phyloP scores from a whole-genome alignment of 371 early-diverging fungal genomes.

The Lichtheimia ornata region DNA sequence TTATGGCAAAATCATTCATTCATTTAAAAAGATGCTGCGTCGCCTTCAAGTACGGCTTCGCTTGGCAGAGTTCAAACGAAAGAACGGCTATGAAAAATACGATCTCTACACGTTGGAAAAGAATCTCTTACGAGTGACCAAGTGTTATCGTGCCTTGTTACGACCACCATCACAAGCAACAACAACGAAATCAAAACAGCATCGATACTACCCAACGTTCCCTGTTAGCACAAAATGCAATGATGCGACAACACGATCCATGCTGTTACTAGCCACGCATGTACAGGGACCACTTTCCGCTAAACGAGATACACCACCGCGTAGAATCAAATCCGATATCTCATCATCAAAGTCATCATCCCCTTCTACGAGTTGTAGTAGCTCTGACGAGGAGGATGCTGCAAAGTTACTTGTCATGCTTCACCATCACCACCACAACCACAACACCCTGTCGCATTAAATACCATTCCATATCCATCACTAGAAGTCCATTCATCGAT shows the following conservation, averaged over 20 bases:
- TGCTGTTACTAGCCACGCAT: slow-evolving; percentile 8
- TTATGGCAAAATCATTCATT: background rate
- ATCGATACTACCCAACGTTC: slow-evolving; percentile 37
- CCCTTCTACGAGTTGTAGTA: slow-evolving; percentile 9
- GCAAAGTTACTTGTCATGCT: slow-evolving; percentile 47
- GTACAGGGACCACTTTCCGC: slow-evolving; percentile 29
- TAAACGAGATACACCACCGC: slow-evolving; percentile 34
- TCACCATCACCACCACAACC: slow-evolving; percentile 8
- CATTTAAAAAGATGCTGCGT: slow-evolving; percentile 20
- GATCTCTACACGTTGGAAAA: slow-evolving; percentile 30
- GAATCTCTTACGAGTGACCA: slow-evolving; percentile 13
- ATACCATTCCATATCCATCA: background rate
- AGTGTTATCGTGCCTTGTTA: background rate
- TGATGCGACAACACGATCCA: slow-evolving; percentile 6
- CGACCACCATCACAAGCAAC: slow-evolving; percentile 8
- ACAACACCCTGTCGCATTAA: background rate
- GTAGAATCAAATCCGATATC: slow-evolving; percentile 2
- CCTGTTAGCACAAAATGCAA: slow-evolving; percentile 2
- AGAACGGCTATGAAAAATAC: slow-evolving; percentile 31
- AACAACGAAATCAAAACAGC: slow-evolving; percentile 13
- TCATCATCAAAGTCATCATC: slow-evolving; percentile 3
- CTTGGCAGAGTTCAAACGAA: slow-evolving; percentile 31
- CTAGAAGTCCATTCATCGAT: background rate
- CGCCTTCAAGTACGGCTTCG: slow-evolving; percentile 28
- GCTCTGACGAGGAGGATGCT: slow-evolving; percentile 43